A percentile compares a stretch with the other conserved stretches of the same genome.
phyloP scores from a whole-genome alignment of 352 stramenopile species.

The Phytophthora ohioensis region DNA sequence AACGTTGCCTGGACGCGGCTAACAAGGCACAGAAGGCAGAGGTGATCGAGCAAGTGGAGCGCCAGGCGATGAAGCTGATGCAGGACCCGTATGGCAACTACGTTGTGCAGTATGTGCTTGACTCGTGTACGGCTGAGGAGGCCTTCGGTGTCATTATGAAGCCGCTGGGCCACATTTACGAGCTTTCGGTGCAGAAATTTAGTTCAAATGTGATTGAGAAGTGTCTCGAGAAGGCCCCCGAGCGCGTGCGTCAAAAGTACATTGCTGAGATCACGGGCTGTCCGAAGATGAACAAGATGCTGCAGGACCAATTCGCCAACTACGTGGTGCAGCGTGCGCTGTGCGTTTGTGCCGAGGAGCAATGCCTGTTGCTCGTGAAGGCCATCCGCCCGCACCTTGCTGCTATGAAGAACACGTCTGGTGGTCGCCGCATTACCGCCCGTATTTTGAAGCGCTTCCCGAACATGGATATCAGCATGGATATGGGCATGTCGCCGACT shows the following conservation, averaged over 20 bases:
- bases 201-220: conserved; percentile 99
- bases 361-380: conserved; percentile 95
- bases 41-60: conserved; percentile 95
- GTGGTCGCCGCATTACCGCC: conserved; percentile 94
- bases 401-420: conserved; percentile 95
- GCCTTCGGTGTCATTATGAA: conserved; percentile 84
- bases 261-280: conserved; percentile 80
- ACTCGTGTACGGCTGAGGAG: conserved; percentile 87
- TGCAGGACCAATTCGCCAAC: conserved; percentile 99
- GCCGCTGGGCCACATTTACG: conserved; percentile 92
- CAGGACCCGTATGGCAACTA: conserved; percentile 94
- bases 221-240: conserved; percentile 95
- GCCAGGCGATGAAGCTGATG: conserved; percentile 97
- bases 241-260: conserved; percentile 78
- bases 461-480: conserved; percentile 92
- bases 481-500: conserved; percentile 60
- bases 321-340: conserved; percentile 98
- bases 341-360: conserved; percentile 94
- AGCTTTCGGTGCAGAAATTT: conserved; percentile 99
- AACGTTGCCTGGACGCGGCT: conserved; percentile 95
- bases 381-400: conserved; percentile 96
- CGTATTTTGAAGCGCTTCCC: conserved; percentile 98
- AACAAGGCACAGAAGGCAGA: conserved; percentile 88
- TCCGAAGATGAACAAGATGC: conserved; percentile 92
- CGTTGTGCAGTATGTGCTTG: conserved; percentile 93